Evolutionary conservation across 345 rosid species (phyloP).

Genomic region (Pugionium dolabratum): DNA sequence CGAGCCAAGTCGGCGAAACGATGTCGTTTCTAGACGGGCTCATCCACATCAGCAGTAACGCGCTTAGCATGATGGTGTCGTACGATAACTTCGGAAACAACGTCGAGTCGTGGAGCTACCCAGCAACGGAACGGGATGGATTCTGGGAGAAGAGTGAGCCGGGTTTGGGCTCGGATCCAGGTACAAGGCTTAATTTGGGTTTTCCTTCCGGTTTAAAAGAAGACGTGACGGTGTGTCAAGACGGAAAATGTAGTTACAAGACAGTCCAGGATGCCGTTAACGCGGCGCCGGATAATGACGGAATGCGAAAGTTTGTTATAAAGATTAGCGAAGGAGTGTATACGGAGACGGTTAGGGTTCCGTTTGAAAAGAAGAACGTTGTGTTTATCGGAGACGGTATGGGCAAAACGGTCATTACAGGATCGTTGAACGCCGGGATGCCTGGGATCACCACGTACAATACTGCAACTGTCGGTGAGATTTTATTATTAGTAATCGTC

Average conservation of each 20-base stretch:
- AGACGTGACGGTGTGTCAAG: slow-evolving; percentile 73
- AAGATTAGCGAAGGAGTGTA: slow-evolving; percentile 64
- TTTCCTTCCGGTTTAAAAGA: slow-evolving; percentile 51
- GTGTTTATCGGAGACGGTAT: slow-evolving; percentile 82
- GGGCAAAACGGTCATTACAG: slow-evolving; percentile 87
- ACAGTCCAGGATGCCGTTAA: slow-evolving; percentile 83
- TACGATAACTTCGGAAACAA: slow-evolving; percentile 58
- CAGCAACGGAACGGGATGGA: slow-evolving; percentile 79
- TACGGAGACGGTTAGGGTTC: slow-evolving; percentile 71
- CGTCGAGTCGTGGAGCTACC: slow-evolving; percentile 56
- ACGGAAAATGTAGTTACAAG: slow-evolving; percentile 46
- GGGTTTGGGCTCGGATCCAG: slow-evolving; percentile 27
- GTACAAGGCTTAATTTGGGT: slow-evolving; percentile 33
- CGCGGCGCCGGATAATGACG: slow-evolving; percentile 63
- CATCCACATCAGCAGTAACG: slow-evolving; percentile 59
- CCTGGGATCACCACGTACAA: slow-evolving; percentile 71
- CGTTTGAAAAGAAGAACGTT: slow-evolving; percentile 74
- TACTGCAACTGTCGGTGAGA: slow-evolving; percentile 81
- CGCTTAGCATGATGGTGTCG: slow-evolving; percentile 65
- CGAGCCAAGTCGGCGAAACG: slow-evolving; percentile 48
- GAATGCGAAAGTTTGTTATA: slow-evolving; percentile 52
- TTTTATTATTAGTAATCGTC: background rate
- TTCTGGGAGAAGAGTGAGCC: slow-evolving; percentile 52
- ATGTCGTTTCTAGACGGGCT: slow-evolving; percentile 63
- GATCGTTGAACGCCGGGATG: slow-evolving; percentile 54